A percentile compares a stretch with the other conserved stretches of the same genome.
phyloP scores from a whole-genome alignment of 108 stramenopile species.

The Cyclostephanos invisitatus region DNA sequence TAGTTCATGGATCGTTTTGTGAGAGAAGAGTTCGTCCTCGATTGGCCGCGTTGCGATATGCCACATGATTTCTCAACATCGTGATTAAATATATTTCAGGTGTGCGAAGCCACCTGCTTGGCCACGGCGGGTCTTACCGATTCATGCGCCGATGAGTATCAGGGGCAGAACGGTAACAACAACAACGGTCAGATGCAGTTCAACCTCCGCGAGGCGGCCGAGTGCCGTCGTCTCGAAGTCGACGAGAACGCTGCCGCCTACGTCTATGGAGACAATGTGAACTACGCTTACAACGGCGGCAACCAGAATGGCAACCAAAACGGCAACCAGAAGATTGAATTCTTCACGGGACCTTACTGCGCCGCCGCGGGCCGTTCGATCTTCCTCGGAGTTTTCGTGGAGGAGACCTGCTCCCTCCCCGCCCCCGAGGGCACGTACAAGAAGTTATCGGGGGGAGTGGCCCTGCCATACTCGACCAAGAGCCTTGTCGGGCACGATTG shows the following conservation, averaged over 20 bases:
- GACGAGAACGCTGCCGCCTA: conserved; percentile 40
- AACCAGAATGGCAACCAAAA: conserved; percentile 19
- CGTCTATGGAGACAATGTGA: conserved; percentile 21
- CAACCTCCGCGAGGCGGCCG: conserved; percentile 35
- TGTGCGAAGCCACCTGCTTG: conserved; percentile 6
- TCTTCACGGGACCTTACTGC: conserved; percentile 65
- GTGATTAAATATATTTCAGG: background rate
- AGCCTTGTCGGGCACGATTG: conserved; percentile 6
- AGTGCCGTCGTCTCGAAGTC: conserved; percentile 42
- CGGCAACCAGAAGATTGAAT: conserved; percentile 51
- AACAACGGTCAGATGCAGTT: conserved; percentile 23
- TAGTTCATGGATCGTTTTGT: background rate
- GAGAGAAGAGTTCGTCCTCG: too few species aligned
- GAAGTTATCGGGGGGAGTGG: background rate
- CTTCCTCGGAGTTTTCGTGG: conserved; percentile 76
- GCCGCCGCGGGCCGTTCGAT: conserved; percentile 64
- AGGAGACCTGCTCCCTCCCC: conserved; percentile 63
- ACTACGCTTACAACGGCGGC: conserved; percentile 24
- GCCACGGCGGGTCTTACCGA: conserved; percentile 17
- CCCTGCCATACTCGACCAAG: conserved; percentile 16
- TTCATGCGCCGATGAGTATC: conserved; percentile 23
- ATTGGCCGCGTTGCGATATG: too few species aligned
- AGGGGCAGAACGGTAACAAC: conserved; percentile 29
- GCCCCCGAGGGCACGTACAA: conserved; percentile 61
- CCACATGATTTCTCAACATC: background rate